Conservation (phyloP, 2,329 filamentous ascomycete genomes). For the Eutypella sp. region DNA sequence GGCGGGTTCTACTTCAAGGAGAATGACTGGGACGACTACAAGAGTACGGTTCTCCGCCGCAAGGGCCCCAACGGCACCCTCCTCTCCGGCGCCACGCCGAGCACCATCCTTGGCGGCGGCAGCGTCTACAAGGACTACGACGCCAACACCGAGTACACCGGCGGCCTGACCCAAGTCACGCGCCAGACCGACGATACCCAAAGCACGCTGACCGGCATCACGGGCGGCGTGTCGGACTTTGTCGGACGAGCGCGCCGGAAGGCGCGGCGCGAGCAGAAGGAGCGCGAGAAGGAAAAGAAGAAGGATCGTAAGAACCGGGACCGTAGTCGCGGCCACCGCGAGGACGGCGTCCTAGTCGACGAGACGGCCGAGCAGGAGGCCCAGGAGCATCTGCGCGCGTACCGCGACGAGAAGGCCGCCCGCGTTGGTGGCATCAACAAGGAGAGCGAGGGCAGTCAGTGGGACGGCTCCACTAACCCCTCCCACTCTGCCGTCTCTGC, state of each 20-base stretch:
- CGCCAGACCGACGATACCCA: constrained; percentile 39
- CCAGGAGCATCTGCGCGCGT: constrained; percentile 68
- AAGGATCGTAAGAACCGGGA: constrained; percentile 28
- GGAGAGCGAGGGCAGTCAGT: constrained; percentile 70
- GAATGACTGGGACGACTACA: constrained; percentile 97
- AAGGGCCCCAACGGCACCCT: constrained; percentile 86
- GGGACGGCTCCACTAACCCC: constrained; percentile 68
- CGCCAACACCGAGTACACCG: constrained; percentile 34
- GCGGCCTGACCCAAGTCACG: constrained; percentile 27
- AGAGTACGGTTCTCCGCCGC: constrained; percentile 83
- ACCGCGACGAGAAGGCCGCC: constrained; percentile 81
- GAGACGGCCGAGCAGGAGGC: constrained; percentile 59
- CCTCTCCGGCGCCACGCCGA: constrained; percentile 74
- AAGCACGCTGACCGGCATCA: constrained; percentile 51
- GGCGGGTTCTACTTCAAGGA: constrained; percentile 85
- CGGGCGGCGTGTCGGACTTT: constrained; percentile 52
- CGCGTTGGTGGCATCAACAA: constrained; percentile 87
- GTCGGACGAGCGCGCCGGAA: constrained; percentile 50
- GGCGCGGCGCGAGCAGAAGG: constrained; percentile 49
- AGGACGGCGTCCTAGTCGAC: constrained; percentile 60
- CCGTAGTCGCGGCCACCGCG: constrained; percentile 38
- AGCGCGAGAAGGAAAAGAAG: constrained; percentile 40
- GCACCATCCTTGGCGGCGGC: constrained; percentile 81
- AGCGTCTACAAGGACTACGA: constrained; percentile 75
- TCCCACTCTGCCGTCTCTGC: constrained; percentile 57